Conservation (phyloP, 176 grass and related monocot species). For the Paspalum notatum region DNA sequence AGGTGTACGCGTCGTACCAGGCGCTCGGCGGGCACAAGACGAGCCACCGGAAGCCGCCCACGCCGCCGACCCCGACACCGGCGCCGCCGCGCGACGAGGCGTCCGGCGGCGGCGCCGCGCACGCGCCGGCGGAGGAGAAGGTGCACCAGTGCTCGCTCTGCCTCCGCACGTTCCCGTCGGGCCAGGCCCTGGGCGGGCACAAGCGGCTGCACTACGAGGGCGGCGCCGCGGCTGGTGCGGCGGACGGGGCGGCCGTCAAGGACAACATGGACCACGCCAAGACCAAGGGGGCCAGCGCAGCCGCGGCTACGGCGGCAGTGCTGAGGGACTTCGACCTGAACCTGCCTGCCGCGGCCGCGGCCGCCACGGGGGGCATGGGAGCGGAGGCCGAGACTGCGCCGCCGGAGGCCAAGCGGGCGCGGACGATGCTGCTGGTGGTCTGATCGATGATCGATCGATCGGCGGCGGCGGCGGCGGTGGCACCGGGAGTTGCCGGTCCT, state of each 20-base stretch:
- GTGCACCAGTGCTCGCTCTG: constrained; percentile 72
- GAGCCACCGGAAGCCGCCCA: constrained; percentile 60
- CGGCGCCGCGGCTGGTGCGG: too few species aligned
- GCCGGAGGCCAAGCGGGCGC: constrained; percentile 54
- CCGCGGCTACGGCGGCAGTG: background rate
- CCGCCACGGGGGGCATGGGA: background rate
- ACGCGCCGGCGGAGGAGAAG: constrained; percentile 42
- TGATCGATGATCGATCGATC: constrained; percentile 4
- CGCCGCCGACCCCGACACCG: background rate
- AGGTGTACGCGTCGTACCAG: constrained; percentile 76
- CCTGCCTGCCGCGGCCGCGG: constrained; percentile 40
- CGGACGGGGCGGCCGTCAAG: constrained; percentile 20
- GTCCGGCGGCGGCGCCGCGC: background rate
- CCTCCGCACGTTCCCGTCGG: constrained; percentile 71
- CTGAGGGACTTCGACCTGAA: constrained; percentile 65
- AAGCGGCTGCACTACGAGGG: constrained; percentile 86
- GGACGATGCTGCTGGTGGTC: constrained; percentile 31
- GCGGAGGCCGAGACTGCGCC: constrained; percentile 31
- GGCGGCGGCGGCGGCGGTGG: constrained; percentile 9
- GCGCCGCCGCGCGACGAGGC: background rate
- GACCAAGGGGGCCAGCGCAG: constrained; percentile 8
- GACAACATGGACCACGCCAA: constrained; percentile 4
- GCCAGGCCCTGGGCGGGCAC: constrained; percentile 88
- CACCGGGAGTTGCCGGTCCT: background rate
- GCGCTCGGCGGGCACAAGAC: constrained; percentile 91